Evolutionary conservation across 441 rosid genomes (phyloP), one percentile per base, ranked within the genome.

Genomic region (Pelargonium cotyledonis): DNA sequence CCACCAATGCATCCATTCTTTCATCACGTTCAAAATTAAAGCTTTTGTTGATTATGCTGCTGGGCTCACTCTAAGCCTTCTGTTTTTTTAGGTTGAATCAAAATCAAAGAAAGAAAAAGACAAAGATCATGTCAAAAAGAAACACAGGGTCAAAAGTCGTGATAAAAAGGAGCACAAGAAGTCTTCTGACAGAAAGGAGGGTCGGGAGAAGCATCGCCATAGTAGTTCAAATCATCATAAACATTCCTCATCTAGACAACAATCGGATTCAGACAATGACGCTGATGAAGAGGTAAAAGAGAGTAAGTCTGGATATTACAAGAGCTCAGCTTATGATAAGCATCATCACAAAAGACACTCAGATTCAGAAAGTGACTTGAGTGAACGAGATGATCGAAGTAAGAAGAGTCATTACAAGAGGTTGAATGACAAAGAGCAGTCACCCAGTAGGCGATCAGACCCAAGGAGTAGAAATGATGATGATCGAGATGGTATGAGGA

Each of bases 311-410:
- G 21, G 75, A 63, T 46, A 41, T 72, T 69, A 35, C 63, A 79
- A 63, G 72, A 68, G 74, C 18, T 73, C 81, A 16, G 75, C 67
- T 68, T 71, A 68, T 63, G 77, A 75, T 72, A 77, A 82, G 64
- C 80, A n/a, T 68, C 21, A 68, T 64, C 76, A 67, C 15, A 84
- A 74, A 69, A 71, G 46, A 19, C 72, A 63, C 23, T 55, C 78
- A 38, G 81, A 72, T 73, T 75, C 71, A 5, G 85, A 79, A 2
- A 73, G 85, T 73, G 87, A 83, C 29, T 82, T 75, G 8, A 75
- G 66, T 60, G 80, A 76, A 67, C 75, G 78, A 71, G 83, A 66
- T 46, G 69, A 66, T 60, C 65, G 38, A 21, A 46, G 68, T 69
- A 82, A 73, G 72, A 85, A 72, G 70, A 65, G 58, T 66, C 73